Conservation (phyloP, 371 early-diverging fungal species). For the Actinomortierella ambigua region DNA sequence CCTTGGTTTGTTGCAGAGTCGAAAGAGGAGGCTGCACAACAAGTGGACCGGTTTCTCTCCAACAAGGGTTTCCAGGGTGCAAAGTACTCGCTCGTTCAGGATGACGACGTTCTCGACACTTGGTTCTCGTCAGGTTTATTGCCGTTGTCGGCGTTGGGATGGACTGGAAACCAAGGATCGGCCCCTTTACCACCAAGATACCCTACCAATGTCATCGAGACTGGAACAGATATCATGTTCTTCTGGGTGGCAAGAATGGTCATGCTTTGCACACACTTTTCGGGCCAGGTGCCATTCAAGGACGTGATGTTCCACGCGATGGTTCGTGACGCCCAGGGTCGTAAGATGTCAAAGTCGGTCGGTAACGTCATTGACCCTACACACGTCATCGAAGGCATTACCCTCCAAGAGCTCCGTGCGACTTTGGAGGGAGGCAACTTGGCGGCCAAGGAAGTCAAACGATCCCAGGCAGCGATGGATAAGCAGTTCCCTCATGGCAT, state of each 20-base stretch:
- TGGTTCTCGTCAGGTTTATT: conserved; percentile 99
- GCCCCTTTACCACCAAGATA: conserved; percentile 55
- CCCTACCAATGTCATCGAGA: conserved; percentile 94
- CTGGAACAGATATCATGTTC: conserved; percentile 99
- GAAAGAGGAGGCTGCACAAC: conserved; percentile 58
- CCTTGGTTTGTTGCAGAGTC: conserved; percentile 77
- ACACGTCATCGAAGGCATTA: conserved; percentile 92
- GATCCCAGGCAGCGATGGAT: conserved; percentile 65
- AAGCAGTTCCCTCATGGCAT: conserved; percentile 96
- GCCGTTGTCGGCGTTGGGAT: conserved; percentile 90
- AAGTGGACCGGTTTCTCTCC: conserved; percentile 22
- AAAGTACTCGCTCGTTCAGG: conserved; percentile 61
- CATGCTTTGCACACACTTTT: conserved; percentile 94
- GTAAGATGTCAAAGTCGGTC: conserved; percentile 98
- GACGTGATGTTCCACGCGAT: conserved; percentile 80
- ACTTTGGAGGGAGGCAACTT: conserved; percentile 80
- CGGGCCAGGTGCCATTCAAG: conserved; percentile 87
- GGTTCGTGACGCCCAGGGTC: conserved; percentile 95
- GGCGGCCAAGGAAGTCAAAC: conserved; percentile 78
- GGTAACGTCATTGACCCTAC: conserved; percentile 99
- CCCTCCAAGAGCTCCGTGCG: conserved; percentile 68
- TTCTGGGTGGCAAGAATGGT: conserved; percentile 99
- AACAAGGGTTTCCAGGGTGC: conserved; percentile 15
- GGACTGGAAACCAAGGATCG: conserved; percentile 53
- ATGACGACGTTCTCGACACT: conserved; percentile 99